Evolutionary conservation across 768 basidiomycete genomes (phyloP), one percentile per base, ranked within the genome.

Genomic region (Pholiota microspora): DNA sequence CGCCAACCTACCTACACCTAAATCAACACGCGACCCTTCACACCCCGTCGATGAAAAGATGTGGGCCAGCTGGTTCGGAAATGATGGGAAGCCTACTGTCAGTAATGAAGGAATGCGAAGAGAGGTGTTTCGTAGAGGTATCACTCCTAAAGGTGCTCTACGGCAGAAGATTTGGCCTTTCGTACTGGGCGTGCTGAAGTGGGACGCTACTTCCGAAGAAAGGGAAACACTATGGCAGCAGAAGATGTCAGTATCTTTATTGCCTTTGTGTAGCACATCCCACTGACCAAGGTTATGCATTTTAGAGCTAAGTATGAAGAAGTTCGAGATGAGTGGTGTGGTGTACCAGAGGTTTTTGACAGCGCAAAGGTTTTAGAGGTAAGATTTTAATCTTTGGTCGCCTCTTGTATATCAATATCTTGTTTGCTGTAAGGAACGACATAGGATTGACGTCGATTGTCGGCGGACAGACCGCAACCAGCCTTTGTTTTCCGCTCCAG

Each of bases 401-500:
- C 55, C 29, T 23, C 34, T 50, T 15, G 45, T 53, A 53, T 18
- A 15, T 15, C 18, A 54, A 53, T 18, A 54, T 8, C 21, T 29
- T 24, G 21, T 48, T 25, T 42, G 15, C 15, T 36, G 8, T 25
- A 53, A 87, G 86, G 92, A 94, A 67, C 84, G 90, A n/a, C 92
- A 94, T 71, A 84, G 92, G 23, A 93, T 94, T 62, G 92, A 98
- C 64, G 97, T 99, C 53, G 97, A 98, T 66, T 98, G 97, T 64
- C 86, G 95, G 54, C 82, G 97, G 24, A 99, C 97, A 18, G 97
- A 99, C 69, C 81, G 97, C 32, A 88, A 80, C n/a, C 96, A 98
- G 61, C 86, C 92, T 4, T 77, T 98, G 51, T 98, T 97, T 64
- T 82, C 87, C 2, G 75, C 73, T 23, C 71, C 73, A 13, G 65